Percentiles rank a stretch among this genome's conserved stretches.
Conservation (phyloP, 306 rosid genomes). For the Cucumis sativus region Cucumber_9930_V3 NC_026660.2:9226001-9226500, state of each 20-base stretch:
- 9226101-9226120: no score
- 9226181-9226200: no score
- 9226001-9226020: no score
- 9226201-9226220: no score
- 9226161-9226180: no score
- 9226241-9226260: conserved; percentile 10
- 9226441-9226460: conserved; percentile 29
- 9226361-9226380: conserved; percentile 36
- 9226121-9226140: no score
- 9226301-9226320: conserved; percentile 29
- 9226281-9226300: conserved; percentile 35
- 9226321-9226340: conserved; percentile 55
- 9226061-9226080: no score
- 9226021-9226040: no score
- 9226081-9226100: no score
- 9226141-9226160: no score
- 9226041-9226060: no score
- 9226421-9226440: conserved; percentile 25
- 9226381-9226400: conserved; percentile 46
- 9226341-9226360: conserved; percentile 56
- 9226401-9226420: conserved; percentile 36
- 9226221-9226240: no score
- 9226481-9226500: conserved; percentile 44
- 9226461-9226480: conserved; percentile 33
- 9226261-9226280: conserved; percentile 38